A percentile compares a stretch with the other conserved stretches of the same genome.
Conservation (phyloP, 2,329 filamentous ascomycete genomes). For the Madurella mycetomatis region DNA sequence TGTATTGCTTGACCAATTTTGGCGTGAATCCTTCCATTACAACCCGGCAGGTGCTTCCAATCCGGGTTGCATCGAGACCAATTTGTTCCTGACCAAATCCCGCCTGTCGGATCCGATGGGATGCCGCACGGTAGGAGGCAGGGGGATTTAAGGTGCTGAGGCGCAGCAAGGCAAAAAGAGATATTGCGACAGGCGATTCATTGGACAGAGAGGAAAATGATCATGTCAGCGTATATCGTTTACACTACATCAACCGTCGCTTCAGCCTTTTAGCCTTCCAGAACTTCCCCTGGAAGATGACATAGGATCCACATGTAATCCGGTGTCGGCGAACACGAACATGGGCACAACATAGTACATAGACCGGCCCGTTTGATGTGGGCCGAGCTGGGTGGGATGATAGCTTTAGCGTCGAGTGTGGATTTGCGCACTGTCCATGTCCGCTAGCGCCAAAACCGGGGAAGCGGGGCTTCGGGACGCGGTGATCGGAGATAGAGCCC, state of each 20-base stretch:
- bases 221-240: no score
- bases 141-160: constrained; percentile 27
- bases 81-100: neutral
- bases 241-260: neutral
- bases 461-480: constrained; percentile 14
- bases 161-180: constrained; percentile 17
- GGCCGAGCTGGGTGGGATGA: neutral
- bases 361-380: no score
- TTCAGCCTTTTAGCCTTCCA: neutral
- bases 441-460: constrained; percentile 14
- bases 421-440: neutral
- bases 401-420: neutral
- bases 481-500: neutral
- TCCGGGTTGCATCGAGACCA: constrained; percentile 1
- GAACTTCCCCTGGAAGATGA: no score
- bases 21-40: no score
- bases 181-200: no score
- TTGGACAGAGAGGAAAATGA: no score
- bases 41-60: no score
- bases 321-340: no score
- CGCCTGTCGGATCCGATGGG: neutral
- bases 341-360: no score
- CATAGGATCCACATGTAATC: no score
- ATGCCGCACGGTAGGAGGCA: neutral
- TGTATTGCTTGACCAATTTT: no score